Percentiles rank a stretch among this genome's conserved stretches.
phyloP scores from a whole-genome alignment of 2,329 filamentous ascomycete species.

The Nigrograna mackinnonii region DNA sequence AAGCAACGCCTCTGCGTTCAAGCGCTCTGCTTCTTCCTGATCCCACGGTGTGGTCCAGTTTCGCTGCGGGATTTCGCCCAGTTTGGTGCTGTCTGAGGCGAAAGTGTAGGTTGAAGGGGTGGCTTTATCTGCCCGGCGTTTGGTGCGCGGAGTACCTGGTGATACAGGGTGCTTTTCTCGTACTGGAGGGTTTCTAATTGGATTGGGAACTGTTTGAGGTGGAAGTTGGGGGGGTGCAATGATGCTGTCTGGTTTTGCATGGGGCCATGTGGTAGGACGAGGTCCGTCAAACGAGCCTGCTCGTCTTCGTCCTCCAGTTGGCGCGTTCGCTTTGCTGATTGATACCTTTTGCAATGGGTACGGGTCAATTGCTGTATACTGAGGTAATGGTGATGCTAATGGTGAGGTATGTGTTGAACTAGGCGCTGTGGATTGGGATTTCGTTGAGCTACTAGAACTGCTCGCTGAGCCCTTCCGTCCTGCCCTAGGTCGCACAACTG shows the following conservation, averaged over 20 bases:
- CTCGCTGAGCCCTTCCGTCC: constrained; percentile 24
- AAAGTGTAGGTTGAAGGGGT: constrained; percentile 48
- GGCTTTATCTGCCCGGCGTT: constrained; percentile 34
- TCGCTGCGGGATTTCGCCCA: constrained; percentile 52
- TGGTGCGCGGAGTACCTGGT: constrained; percentile 1
- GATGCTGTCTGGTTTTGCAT: constrained; percentile 16
- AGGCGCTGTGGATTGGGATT: constrained; percentile 20
- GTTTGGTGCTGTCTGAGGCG: constrained; percentile 50
- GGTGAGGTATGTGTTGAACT: constrained; percentile 26
- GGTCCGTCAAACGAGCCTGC: constrained; percentile 24
- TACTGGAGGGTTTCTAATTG: constrained; percentile 6
- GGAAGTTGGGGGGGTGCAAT: constrained; percentile 3
- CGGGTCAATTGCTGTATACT: constrained; percentile 27
- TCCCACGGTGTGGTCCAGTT: constrained; percentile 49
- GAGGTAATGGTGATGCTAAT: constrained; percentile 21
- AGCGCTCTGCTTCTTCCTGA: constrained; percentile 43
- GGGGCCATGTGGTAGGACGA: constrained; percentile 26
- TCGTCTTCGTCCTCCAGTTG: constrained; percentile 14
- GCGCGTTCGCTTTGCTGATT: neutral
- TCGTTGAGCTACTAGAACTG: constrained; percentile 22
- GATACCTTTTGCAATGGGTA: constrained; percentile 9
- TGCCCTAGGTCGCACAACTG: constrained; percentile 37
- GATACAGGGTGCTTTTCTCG: constrained; percentile 12
- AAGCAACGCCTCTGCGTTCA: constrained; percentile 43
- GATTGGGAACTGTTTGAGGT: constrained; percentile 3